Percentiles rank a stretch among this genome's conserved stretches.
These are phyloP conservation scores for Hypocrella siamensis DNA, from an alignment of 2,329 filamentous ascomycete genomes.

Conservation along the genomic window DNA sequence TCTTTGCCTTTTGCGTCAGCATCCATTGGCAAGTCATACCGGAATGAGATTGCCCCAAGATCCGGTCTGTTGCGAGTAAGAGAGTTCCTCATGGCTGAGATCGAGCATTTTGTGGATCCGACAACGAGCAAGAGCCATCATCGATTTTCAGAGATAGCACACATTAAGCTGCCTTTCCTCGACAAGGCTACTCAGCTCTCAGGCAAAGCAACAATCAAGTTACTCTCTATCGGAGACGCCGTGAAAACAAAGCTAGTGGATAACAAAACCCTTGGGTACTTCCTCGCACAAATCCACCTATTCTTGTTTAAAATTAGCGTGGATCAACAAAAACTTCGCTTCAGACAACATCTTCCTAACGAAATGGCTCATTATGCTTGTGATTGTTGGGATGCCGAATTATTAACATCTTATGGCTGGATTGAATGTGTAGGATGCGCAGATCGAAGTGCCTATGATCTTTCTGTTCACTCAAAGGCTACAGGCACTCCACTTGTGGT, in stretches of 20 bases:
- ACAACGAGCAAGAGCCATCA: conserved; percentile 86
- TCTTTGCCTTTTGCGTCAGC: conserved; percentile 95
- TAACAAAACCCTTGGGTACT: conserved; percentile 97
- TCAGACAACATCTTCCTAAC: conserved; percentile 86
- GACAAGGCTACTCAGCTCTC: conserved; percentile 73
- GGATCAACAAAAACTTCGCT: conserved; percentile 76
- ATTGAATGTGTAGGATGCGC: conserved; percentile 97
- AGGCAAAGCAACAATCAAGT: conserved; percentile 63
- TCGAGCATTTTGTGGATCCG: conserved; percentile 96
- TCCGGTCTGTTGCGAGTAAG: conserved; percentile 84
- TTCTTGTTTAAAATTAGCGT: conserved; percentile 84
- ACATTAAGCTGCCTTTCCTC: conserved; percentile 71
- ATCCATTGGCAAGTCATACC: conserved; percentile 93
- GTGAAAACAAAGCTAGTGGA: conserved; percentile 73
- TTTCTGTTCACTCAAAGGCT: conserved; percentile 49
- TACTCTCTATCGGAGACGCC: conserved; percentile 69
- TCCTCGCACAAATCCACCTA: conserved; percentile 80
- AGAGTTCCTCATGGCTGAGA: conserved; percentile 97
- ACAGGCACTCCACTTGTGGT: conserved; percentile 47
- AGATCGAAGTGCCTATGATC: conserved; percentile 62
- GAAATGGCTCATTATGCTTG: conserved; percentile 78
- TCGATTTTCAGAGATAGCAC: conserved; percentile 72
- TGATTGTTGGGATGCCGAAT: conserved; percentile 96
- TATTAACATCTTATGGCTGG: conserved; percentile 87
- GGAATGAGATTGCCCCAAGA: conserved; percentile 93